Conservation (phyloP, 768 basidiomycete genomes). For the Amanita pseudoporphyria region DNA sequence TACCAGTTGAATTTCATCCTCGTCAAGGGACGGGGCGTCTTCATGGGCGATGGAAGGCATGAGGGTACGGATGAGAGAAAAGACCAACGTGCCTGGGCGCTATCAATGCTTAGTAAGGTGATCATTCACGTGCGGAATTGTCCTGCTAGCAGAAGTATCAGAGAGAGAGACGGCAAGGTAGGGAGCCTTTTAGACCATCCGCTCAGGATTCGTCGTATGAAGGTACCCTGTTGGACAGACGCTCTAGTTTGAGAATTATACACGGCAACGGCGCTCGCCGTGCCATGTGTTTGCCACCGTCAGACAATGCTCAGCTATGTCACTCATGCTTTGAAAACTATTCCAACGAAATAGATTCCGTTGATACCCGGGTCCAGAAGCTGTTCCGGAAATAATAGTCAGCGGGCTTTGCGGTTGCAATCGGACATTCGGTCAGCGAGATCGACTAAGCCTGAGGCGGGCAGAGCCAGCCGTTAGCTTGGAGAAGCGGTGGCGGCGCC, state of each 20-base stretch:
- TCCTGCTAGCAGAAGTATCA: too few species aligned
- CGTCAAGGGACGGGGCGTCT: slow-evolving; percentile 20
- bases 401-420: too few species aligned
- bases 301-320: neutral
- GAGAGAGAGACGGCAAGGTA: too few species aligned
- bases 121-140: neutral
- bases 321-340: neutral
- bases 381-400: neutral
- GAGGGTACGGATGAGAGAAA: neutral
- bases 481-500: too few species aligned
- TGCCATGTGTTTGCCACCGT: neutral
- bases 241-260: too few species aligned
- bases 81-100: neutral
- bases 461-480: too few species aligned
- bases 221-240: too few species aligned
- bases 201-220: too few species aligned
- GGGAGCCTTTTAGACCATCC: too few species aligned
- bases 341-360: neutral
- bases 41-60: slow-evolving; percentile 17
- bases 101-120: neutral
- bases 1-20: slow-evolving; percentile 41
- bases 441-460: too few species aligned
- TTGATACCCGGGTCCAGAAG: neutral
- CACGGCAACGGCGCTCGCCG: neutral
- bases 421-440: too few species aligned